Evolutionary conservation across 768 basidiomycete species (phyloP).

Genomic region (Boletus insuetus): DNA sequence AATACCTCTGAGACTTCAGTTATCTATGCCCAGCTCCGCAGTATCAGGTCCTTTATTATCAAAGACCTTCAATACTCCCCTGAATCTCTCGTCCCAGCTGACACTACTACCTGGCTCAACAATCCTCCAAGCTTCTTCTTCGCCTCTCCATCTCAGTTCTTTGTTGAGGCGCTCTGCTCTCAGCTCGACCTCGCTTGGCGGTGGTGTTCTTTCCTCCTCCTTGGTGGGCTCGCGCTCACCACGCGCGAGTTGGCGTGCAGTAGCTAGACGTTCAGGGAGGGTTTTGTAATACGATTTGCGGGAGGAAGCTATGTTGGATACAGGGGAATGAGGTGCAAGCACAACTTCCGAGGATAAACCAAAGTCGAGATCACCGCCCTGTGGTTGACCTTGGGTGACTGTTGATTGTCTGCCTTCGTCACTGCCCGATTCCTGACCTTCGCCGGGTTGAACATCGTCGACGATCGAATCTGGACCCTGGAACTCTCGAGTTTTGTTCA

Average conservation of each 20-base stretch:
- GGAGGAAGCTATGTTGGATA: constrained; percentile 60
- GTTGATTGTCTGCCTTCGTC: constrained; percentile 8
- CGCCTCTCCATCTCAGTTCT: constrained; percentile 81
- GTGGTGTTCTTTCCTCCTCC: constrained; percentile 74
- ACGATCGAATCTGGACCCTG: constrained; percentile 29
- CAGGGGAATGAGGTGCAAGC: constrained; percentile 63
- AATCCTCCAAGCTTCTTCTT: constrained; percentile 77
- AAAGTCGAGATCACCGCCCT: constrained; percentile 70
- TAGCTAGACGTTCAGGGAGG: constrained; percentile 62
- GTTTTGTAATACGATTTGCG: constrained; percentile 75
- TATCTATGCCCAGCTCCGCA: not conserved
- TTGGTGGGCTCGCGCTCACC: constrained; percentile 82
- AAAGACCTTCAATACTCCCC: constrained; percentile 59
- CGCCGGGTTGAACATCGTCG: constrained; percentile 18
- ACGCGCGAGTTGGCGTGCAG: constrained; percentile 71
- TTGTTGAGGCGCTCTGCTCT: constrained; percentile 86
- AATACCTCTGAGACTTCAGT: not conserved
- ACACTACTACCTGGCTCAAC: constrained; percentile 61
- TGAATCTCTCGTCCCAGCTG: constrained; percentile 77
- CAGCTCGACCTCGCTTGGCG: constrained; percentile 85
- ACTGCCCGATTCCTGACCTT: not conserved
- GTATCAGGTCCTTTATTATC: constrained; percentile 35
- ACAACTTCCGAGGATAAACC: constrained; percentile 62
- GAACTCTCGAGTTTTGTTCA: constrained; percentile 60
- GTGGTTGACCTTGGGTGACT: constrained; percentile 2